These are phyloP conservation scores for Phanerodontia chrysosporium DNA, from an alignment of 768 basidiomycete genomes.

Conservation along the genomic window DNA sequence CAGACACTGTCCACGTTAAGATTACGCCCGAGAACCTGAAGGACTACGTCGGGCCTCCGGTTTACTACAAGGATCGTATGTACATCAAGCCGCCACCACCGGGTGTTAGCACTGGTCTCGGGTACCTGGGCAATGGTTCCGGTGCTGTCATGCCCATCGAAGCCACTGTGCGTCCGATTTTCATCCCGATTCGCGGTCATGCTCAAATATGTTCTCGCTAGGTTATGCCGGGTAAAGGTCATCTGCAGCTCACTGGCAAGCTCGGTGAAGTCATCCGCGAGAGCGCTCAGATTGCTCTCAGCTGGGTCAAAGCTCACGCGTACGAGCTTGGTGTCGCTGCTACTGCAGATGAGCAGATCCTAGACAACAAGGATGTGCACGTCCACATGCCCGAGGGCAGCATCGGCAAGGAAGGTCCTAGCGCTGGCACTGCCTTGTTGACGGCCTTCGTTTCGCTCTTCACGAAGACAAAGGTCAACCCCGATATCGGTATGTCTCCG, in stretches of 20 bases:
- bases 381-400: constrained; percentile 97
- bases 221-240: constrained; percentile 96
- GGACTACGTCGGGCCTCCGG: constrained; percentile 93
- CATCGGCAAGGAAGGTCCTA: constrained; percentile 93
- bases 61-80: constrained; percentile 94
- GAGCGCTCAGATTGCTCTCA: constrained; percentile 90
- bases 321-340: constrained; percentile 83
- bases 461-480: constrained; percentile 76
- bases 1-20: constrained; percentile 68
- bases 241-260: constrained; percentile 90
- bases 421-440: constrained; percentile 91
- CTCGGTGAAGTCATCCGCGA: constrained; percentile 97
- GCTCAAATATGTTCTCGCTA: constrained; percentile 28
- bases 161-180: constrained; percentile 80
- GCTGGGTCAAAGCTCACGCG: constrained; percentile 91
- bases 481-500: constrained; percentile 73
- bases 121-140: constrained; percentile 93
- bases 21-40: constrained; percentile 88
- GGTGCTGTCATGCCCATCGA: constrained; percentile 98
- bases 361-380: constrained; percentile 86
- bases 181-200: background rate
- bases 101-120: constrained; percentile 92
- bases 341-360: constrained; percentile 65
- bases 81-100: constrained; percentile 78
- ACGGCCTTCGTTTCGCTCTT: constrained; percentile 90